Evolutionary conservation across 2,329 filamentous ascomycete genomes (phyloP).

Genomic region (Furcasterigmium sp.): DNA sequence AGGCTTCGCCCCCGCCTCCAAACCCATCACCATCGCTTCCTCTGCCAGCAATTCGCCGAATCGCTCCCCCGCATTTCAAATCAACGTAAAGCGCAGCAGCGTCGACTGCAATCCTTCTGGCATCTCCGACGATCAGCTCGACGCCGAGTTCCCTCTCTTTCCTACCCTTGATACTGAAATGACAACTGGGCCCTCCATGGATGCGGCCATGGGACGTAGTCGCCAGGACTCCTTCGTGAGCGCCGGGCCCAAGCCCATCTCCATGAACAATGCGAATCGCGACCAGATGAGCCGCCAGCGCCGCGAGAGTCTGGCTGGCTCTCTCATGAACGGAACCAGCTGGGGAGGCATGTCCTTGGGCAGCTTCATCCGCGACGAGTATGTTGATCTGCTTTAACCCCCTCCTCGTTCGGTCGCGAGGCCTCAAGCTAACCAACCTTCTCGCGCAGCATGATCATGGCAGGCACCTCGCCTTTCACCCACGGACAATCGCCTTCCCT

Average conservation of each 20-base stretch:
- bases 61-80: neutral
- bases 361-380: conserved; percentile 98
- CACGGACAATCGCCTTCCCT: conserved; percentile 83
- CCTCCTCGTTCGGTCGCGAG: conserved; percentile 4
- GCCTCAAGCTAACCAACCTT: neutral
- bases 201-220: conserved; percentile 51
- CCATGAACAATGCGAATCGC: conserved; percentile 60
- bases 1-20: conserved; percentile 19
- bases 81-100: conserved; percentile 11
- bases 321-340: conserved; percentile 78
- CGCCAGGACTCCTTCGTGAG: conserved; percentile 63
- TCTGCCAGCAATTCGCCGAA: conserved; percentile 11
- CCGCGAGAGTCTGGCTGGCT: conserved; percentile 58
- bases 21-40: conserved; percentile 28
- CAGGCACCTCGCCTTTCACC: conserved; percentile 88
- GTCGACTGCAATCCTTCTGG: conserved; percentile 16
- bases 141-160: conserved; percentile 15
- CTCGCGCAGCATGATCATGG: conserved; percentile 76
- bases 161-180: conserved; percentile 37
- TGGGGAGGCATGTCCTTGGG: conserved; percentile 96
- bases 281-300: conserved; percentile 52
- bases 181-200: conserved; percentile 54
- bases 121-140: conserved; percentile 18
- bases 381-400: conserved; percentile 37
- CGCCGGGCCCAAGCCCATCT: conserved; percentile 61